A percentile compares a stretch with the other conserved stretches of the same genome.
phyloP scores from a whole-genome alignment of 129 eudicot genomes.

The Tagetes erecta region DNA sequence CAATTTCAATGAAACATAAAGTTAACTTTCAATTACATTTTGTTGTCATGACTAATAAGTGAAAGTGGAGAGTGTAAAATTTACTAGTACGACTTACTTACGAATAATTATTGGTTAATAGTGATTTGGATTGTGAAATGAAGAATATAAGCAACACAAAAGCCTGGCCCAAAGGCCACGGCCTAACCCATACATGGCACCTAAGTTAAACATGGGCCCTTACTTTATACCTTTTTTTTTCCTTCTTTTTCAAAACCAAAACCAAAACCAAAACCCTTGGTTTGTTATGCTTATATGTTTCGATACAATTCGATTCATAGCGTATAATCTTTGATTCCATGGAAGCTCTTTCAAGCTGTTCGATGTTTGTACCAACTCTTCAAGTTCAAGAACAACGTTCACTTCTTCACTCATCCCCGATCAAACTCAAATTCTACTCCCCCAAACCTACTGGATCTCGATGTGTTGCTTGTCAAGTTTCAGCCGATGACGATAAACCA shows the following conservation, averaged over 20 bases:
- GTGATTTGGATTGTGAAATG: too few species aligned
- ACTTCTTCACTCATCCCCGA: not conserved
- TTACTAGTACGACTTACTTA: too few species aligned
- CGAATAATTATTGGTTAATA: too few species aligned
- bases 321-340: conserved; percentile 10
- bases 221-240: not conserved
- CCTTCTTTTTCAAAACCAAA: not conserved
- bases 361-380: conserved; percentile 28
- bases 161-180: not conserved
- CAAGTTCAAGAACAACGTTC: conserved; percentile 33
- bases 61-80: too few species aligned
- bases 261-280: conserved; percentile 6
- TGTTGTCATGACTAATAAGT: too few species aligned
- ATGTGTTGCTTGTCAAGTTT: conserved; percentile 24
- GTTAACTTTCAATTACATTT: too few species aligned
- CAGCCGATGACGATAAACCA: conserved; percentile 27
- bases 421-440: not conserved
- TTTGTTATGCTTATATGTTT: too few species aligned
- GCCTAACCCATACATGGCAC: not conserved
- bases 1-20: too few species aligned
- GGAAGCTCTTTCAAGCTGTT: conserved; percentile 51
- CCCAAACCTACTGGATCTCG: conserved; percentile 23
- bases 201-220: not conserved
- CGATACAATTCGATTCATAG: too few species aligned
- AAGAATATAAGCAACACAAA: not conserved